phyloP scores from a whole-genome alignment of 371 early-diverging fungal species.

The Mycotypha africana region DNA sequence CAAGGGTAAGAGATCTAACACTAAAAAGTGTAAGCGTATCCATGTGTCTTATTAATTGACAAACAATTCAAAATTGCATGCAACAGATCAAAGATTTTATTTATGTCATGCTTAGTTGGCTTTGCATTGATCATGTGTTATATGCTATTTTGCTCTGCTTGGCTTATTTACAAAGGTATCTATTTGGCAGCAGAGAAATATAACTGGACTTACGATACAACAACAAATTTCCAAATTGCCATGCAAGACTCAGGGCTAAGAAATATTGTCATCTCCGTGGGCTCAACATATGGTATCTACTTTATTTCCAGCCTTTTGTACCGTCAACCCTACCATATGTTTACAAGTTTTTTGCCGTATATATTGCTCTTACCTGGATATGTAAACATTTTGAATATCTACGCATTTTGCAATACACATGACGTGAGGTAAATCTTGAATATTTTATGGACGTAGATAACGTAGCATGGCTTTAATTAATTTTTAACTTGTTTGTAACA shows the following conservation, averaged over 20 bases:
- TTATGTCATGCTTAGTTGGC: conserved; percentile 29
- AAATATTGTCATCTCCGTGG: conserved; percentile 50
- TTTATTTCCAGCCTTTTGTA: conserved; percentile 55
- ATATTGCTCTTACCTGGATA: conserved; percentile 57
- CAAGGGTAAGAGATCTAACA: conserved; percentile 57
- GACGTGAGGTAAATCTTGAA: conserved; percentile 65
- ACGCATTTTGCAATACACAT: conserved; percentile 70
- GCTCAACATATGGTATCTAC: conserved; percentile 64
- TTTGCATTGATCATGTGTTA: conserved; percentile 42
- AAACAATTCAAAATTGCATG: neutral
- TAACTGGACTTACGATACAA: conserved; percentile 23
- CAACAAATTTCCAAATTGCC: conserved; percentile 20
- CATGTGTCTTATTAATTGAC: no score
- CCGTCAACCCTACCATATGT: conserved; percentile 64
- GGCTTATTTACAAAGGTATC: conserved; percentile 48
- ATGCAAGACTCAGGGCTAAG: conserved; percentile 46
- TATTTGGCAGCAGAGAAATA: conserved; percentile 21
- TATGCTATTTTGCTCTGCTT: conserved; percentile 37
- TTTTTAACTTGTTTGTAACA: no score
- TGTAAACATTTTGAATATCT: conserved; percentile 62
- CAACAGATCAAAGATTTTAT: conserved; percentile 32
- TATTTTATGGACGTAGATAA: no score
- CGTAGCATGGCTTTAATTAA: no score
- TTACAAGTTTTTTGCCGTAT: conserved; percentile 61
- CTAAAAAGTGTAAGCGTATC: no score